phyloP scores from a whole-genome alignment of 1,139 yeast species.

The Kurtzmaniella natalensis region DNA sequence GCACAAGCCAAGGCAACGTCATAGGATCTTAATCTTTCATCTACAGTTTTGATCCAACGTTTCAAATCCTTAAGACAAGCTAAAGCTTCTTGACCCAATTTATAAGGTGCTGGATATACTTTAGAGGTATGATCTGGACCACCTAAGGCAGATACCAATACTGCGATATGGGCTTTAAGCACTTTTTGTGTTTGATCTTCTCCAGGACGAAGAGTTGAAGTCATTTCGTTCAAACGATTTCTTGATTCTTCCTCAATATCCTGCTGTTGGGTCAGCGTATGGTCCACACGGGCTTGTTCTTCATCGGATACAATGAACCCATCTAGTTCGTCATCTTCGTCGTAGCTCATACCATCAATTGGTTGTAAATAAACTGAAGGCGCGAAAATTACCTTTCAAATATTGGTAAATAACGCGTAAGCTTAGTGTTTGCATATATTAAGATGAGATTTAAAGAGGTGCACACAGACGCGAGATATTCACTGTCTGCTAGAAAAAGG shows the following conservation, averaged over 20 bases:
- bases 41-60: conserved; percentile 82
- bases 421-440: too few relatives aligned
- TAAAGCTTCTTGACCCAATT: conserved; percentile 85
- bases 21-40: conserved; percentile 62
- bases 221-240: conserved; percentile 25
- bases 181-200: conserved; percentile 41
- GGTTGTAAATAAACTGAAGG: too few relatives aligned
- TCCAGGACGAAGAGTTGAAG: conserved; percentile 28
- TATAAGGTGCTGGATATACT: conserved; percentile 49
- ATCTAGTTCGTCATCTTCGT: conserved; percentile 11
- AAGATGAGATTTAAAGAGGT: too few relatives aligned
- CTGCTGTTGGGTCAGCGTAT: too few relatives aligned
- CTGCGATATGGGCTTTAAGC: conserved; percentile 63
- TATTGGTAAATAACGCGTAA: conserved; percentile 2
- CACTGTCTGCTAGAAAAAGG: too few relatives aligned
- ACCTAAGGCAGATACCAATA: conserved; percentile 76
- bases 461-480: too few relatives aligned
- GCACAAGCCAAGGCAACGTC: conserved; percentile 89
- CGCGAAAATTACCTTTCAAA: too few relatives aligned
- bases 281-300: conserved; percentile 10
- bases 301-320: conserved; percentile 21
- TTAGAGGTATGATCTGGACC: conserved; percentile 62
- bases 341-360: background rate
- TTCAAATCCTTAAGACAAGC: conserved; percentile 86
- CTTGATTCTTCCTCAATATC: conserved; percentile 5